Evolutionary conservation across 1,284 basidiomycete genomes (phyloP).

Genomic region (Pholiota adiposa): DNA sequence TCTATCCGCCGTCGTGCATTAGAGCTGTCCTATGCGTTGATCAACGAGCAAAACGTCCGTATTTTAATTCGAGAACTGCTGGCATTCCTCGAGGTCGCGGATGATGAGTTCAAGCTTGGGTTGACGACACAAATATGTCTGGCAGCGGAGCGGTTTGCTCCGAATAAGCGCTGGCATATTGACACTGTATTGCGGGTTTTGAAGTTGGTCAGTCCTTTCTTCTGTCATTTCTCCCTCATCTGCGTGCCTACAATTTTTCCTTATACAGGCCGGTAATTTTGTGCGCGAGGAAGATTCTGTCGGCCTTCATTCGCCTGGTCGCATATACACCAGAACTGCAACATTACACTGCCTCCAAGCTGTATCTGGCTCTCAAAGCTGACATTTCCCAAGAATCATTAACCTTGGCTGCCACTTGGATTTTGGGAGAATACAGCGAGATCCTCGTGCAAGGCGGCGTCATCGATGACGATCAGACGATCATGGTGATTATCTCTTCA

Average conservation of each 20-base stretch:
- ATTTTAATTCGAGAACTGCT: conserved; percentile 92
- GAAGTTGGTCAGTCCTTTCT: conserved; percentile 71
- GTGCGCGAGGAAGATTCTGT: conserved; percentile 96
- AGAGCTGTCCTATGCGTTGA: conserved; percentile 96
- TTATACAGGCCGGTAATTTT: conserved; percentile 90
- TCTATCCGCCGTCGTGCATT: conserved; percentile 97
- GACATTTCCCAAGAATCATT: conserved; percentile 98
- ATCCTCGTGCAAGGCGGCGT: conserved; percentile 86
- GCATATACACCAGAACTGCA: conserved; percentile 98
- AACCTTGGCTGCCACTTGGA: conserved; percentile 93
- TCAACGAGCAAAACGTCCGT: conserved; percentile 95
- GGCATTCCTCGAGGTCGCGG: conserved; percentile 96
- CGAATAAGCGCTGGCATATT: conserved; percentile 99
- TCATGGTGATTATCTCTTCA: conserved; percentile 50
- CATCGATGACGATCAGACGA: conserved; percentile 87
- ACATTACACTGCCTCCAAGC: conserved; percentile 92
- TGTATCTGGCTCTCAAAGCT: conserved; percentile 85
- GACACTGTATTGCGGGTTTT: conserved; percentile 95
- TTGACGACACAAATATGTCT: conserved; percentile 98
- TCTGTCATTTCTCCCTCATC: not conserved
- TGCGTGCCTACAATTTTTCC: not conserved
- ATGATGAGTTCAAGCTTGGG: conserved; percentile 98
- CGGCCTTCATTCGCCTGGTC: conserved; percentile 94
- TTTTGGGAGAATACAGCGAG: conserved; percentile 97
- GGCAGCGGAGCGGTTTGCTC: conserved; percentile 95